Evolutionary conservation across 1,284 basidiomycete genomes (phyloP), one percentile per base, ranked within the genome.

Genomic region (Paramarasmius palmivorus): DNA sequence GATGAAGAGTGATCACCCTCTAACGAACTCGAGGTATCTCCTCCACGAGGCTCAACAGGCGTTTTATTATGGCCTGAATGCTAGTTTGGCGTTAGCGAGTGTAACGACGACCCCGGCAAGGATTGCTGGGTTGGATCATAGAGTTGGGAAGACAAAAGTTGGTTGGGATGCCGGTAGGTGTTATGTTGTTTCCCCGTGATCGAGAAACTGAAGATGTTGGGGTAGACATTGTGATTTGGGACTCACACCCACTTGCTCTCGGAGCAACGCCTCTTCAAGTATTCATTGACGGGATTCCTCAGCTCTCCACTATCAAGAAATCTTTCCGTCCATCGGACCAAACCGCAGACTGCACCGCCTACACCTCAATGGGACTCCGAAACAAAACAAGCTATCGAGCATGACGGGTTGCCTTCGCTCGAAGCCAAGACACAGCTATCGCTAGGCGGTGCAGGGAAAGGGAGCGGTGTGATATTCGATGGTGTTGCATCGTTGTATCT

Each of bases 41-140:
- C 68, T 94, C 2, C 90, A 86, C 63, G 94, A 98, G 69, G 93
- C 94, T 0, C 91, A 93, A 53, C 91, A 93, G 67, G 92, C 85
- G 1, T 83, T 90, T 64, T 87, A 86, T 61, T 90, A 80, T 57
- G 77, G 79, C 3, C 70, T 83, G 9, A 68, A 74, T 20, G 63
- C 70, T 12, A 73, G 74, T 45, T 62, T 82, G 8, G 81, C 83
- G 0, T 63, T 89, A 9, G 72, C 79, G 1, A 76, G 86, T 9
- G 83, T 92, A 9, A 92, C 84, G 0, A 79, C 82, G 1, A 82
- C 81, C 20, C 82, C 90, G 0, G 88, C 90, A 1, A 73, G 73
- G 32, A 78, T 81, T 0, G 71, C 86, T 34, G 90, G 89, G 1
- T 70, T 90, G 40, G 83, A 79, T 26, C 88, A 90, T 65, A 77